Percentiles rank a stretch among this genome's conserved stretches.
phyloP scores from a whole-genome alignment of 768 basidiomycete genomes.

The Leccinum incarnatum region DNA sequence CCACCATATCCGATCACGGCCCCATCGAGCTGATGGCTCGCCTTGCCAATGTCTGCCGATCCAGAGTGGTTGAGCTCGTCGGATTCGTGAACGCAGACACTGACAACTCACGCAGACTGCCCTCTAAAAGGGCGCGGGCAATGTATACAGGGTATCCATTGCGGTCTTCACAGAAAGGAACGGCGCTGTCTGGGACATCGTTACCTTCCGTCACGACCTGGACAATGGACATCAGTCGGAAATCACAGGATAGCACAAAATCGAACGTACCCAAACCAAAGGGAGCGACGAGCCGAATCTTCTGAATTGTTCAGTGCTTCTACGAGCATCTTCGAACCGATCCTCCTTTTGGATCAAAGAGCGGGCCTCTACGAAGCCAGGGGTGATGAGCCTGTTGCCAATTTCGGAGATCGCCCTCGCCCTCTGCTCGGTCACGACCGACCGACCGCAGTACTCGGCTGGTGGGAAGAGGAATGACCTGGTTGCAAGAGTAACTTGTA shows the following conservation, averaged over 20 bases:
- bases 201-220: slow-evolving; percentile 30
- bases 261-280: slow-evolving; percentile 28
- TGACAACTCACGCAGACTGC: slow-evolving; percentile 25
- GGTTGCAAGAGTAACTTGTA: not conserved
- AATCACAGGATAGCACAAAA: not conserved
- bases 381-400: slow-evolving; percentile 15
- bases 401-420: slow-evolving; percentile 16
- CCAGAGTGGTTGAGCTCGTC: not conserved
- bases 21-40: slow-evolving; percentile 29
- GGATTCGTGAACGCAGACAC: not conserved
- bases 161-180: slow-evolving; percentile 33
- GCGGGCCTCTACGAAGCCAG: slow-evolving; percentile 7
- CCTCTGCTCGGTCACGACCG: slow-evolving; percentile 2
- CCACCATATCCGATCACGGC: slow-evolving; percentile 34
- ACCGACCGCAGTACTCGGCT: slow-evolving; percentile 3
- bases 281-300: slow-evolving; percentile 27
- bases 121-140: slow-evolving; percentile 32
- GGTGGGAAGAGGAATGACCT: slow-evolving; percentile 12
- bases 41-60: slow-evolving; percentile 34
- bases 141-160: slow-evolving; percentile 27
- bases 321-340: slow-evolving; percentile 29
- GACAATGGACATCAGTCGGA: not conserved
- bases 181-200: slow-evolving; percentile 30
- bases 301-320: slow-evolving; percentile 30
- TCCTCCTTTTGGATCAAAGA: slow-evolving; percentile 23